These are phyloP conservation scores for Gillenia trifoliata DNA, from an alignment of 306 rosid genomes.

Conservation along the genomic window DNA sequence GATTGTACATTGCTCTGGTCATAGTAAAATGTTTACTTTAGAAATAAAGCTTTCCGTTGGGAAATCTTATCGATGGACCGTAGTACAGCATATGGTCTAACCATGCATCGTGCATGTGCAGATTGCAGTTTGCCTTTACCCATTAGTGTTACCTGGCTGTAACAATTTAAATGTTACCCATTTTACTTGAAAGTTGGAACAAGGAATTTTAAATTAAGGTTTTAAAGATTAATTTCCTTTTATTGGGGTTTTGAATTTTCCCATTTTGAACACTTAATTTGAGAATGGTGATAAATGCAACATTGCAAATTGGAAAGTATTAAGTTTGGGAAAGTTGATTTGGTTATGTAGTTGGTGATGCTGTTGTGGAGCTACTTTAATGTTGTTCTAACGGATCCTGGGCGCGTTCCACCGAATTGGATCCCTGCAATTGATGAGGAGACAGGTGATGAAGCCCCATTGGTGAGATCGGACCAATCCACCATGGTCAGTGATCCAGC, in stretches of 20 bases:
- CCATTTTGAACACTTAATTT: not conserved
- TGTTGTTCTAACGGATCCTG: slow-evolving; percentile 65
- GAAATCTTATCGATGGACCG: not conserved
- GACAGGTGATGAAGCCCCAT: slow-evolving; percentile 40
- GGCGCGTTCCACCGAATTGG: slow-evolving; percentile 64
- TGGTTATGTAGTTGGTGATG: slow-evolving; percentile 69
- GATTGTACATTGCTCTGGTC: not conserved
- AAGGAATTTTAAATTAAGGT: not conserved
- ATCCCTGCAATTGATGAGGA: slow-evolving; percentile 53
- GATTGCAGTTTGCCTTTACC: not conserved
- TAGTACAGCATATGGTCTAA: not conserved
- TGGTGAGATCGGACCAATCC: slow-evolving; percentile 32
- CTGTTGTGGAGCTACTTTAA: slow-evolving; percentile 75
- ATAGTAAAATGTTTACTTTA: not conserved
- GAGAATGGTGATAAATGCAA: not conserved
- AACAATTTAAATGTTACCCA: not conserved
- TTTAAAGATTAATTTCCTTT: not conserved
- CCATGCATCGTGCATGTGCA: not conserved
- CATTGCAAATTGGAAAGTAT: slow-evolving; percentile 5
- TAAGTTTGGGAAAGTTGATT: slow-evolving; percentile 13
- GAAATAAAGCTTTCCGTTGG: not conserved
- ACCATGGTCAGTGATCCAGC: slow-evolving; percentile 18
- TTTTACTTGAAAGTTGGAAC: not conserved
- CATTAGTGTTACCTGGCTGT: not conserved
- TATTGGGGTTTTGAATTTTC: not conserved